A percentile compares a stretch with the other conserved stretches of the same genome.
Conservation (phyloP, 495 filamentous ascomycete genomes). For the Acidomyces sp. region DNA sequence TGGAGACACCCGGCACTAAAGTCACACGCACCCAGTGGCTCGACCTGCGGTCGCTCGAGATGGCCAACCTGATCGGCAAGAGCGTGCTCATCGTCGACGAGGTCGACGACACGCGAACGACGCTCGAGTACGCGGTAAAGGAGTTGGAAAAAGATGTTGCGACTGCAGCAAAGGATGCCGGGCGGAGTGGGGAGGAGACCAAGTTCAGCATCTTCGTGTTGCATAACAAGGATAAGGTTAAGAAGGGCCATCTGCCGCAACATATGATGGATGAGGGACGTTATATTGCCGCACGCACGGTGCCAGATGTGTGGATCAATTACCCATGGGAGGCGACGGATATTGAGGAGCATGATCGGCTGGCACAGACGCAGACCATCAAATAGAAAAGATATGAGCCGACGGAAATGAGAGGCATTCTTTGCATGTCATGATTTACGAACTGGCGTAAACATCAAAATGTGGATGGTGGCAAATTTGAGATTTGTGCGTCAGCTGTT, state of each 20-base stretch:
- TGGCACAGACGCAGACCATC: conserved; percentile 36
- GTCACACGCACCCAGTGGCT: conserved; percentile 98
- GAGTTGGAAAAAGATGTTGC: conserved; percentile 97
- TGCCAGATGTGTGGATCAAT: conserved; percentile 90
- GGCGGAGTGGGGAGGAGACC: conserved; percentile 51
- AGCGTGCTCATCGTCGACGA: conserved; percentile 97
- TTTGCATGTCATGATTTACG: background rate
- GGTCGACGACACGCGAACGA: conserved; percentile 96
- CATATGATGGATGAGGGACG: conserved; percentile 61
- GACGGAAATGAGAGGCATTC: too few relatives aligned
- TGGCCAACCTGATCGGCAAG: conserved; percentile 88
- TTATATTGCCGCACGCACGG: conserved; percentile 79
- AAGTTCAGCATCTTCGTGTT: conserved; percentile 88
- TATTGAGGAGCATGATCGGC: conserved; percentile 80
- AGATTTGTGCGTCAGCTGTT: too few relatives aligned
- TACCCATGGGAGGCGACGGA: conserved; percentile 99
- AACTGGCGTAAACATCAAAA: too few relatives aligned
- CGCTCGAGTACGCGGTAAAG: conserved; percentile 88
- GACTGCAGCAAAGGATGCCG: conserved; percentile 56
- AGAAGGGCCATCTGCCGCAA: conserved; percentile 77
- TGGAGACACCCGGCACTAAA: conserved; percentile 75
- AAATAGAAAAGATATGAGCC: too few relatives aligned
- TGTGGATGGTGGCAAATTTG: too few relatives aligned
- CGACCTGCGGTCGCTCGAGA: conserved; percentile 76
- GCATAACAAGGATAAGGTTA: conserved; percentile 81